phyloP scores from a whole-genome alignment of 345 rosid genomes.

The Arabidopsis thaliana region DNA sequence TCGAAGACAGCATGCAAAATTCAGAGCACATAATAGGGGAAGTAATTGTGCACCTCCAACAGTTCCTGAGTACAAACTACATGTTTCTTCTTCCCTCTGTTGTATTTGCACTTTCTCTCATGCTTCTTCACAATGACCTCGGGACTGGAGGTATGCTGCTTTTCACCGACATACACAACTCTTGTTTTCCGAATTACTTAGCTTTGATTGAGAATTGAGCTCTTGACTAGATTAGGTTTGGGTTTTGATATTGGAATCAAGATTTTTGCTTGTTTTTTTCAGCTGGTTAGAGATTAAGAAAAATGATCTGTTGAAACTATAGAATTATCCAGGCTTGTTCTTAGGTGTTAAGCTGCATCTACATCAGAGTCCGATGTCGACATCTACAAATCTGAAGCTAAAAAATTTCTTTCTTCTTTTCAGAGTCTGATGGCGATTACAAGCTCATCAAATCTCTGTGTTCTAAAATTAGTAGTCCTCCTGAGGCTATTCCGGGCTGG shows the following conservation, averaged over 20 bases:
- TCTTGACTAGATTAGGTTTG: neutral
- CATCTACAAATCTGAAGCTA: conserved; percentile 10
- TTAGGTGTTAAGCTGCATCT: conserved; percentile 23
- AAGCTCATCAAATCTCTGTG: conserved; percentile 46
- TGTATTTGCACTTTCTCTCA: conserved; percentile 68
- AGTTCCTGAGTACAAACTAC: conserved; percentile 55
- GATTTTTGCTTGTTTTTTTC: conserved; percentile 11
- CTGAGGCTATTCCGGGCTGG: conserved; percentile 79
- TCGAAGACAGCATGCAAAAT: conserved; percentile 41
- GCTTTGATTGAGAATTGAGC: neutral
- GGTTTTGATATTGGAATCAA: conserved; percentile 12
- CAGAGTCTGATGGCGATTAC: conserved; percentile 36
- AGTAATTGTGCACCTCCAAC: conserved; percentile 64
- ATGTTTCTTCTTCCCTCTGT: conserved; percentile 63
- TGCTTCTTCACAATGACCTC: conserved; percentile 50
- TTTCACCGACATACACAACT: conserved; percentile 28
- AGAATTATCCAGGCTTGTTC: conserved; percentile 9
- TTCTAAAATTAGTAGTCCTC: conserved; percentile 60
- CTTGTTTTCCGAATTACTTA: conserved; percentile 5
- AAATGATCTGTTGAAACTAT: conserved; percentile 11
- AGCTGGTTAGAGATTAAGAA: neutral
- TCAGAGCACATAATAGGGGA: conserved; percentile 56
- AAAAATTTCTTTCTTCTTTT: conserved; percentile 27
- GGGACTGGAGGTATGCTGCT: conserved; percentile 52
- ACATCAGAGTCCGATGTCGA: no score